phyloP scores from a whole-genome alignment of 306 rosid species.

The Ziziphus jujuba region DNA sequence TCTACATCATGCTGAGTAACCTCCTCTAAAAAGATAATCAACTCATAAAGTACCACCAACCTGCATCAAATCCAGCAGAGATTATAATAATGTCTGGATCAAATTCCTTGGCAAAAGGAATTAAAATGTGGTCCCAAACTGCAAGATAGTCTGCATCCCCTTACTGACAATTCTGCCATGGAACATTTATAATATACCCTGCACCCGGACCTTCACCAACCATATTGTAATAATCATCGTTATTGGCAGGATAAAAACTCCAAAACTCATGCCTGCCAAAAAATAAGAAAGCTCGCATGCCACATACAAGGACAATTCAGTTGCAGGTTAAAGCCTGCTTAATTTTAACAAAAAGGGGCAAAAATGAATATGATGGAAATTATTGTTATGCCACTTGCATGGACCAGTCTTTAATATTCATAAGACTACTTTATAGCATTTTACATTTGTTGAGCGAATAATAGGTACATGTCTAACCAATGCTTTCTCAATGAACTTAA shows the following conservation, averaged over 20 bases:
- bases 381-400: slow-evolving; percentile 2
- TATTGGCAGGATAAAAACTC: slow-evolving; percentile 68
- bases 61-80: slow-evolving; percentile 99
- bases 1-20: background rate
- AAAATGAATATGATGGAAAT: background rate
- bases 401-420: slow-evolving; percentile 8
- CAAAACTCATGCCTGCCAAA: slow-evolving; percentile 85
- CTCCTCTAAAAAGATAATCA: background rate
- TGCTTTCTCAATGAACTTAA: too few relatives aligned
- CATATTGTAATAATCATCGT: slow-evolving; percentile 72
- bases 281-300: slow-evolving; percentile 7
- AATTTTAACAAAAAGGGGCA: background rate
- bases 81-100: slow-evolving; percentile 75
- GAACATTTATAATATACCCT: slow-evolving; percentile 90
- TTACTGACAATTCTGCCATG: slow-evolving; percentile 88
- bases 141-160: slow-evolving; percentile 96
- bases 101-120: slow-evolving; percentile 84
- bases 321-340: slow-evolving; percentile 13
- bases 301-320: slow-evolving; percentile 5
- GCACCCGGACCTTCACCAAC: slow-evolving; percentile 81
- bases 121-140: slow-evolving; percentile 88
- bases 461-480: background rate
- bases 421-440: slow-evolving; percentile 3
- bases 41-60: slow-evolving; percentile 29
- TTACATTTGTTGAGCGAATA: slow-evolving; percentile 4